Evolutionary conservation across 2,329 filamentous ascomycete genomes (phyloP).

Genomic region (Colletotrichum sp.): DNA sequence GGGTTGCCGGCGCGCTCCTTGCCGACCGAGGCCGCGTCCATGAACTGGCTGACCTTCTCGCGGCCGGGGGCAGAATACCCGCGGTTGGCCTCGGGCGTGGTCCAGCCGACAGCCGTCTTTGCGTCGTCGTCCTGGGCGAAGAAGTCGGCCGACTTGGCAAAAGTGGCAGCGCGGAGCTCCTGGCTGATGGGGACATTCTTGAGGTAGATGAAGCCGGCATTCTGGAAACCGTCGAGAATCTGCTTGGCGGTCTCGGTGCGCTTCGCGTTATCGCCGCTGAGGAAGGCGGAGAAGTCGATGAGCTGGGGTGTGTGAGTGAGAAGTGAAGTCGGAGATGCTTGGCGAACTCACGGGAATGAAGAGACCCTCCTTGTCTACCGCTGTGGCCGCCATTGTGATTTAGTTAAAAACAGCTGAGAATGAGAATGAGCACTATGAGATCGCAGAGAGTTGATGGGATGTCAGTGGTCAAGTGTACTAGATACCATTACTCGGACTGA

Average conservation of each 20-base stretch:
- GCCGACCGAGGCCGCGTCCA: slow-evolving; percentile 60
- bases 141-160: slow-evolving; percentile 72
- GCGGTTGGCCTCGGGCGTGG: slow-evolving; percentile 73
- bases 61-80: slow-evolving; percentile 74
- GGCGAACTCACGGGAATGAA: slow-evolving; percentile 56
- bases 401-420: background rate
- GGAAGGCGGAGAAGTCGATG: slow-evolving; percentile 79
- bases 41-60: slow-evolving; percentile 71
- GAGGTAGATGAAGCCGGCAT: slow-evolving; percentile 88
- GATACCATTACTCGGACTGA: background rate
- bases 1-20: slow-evolving; percentile 62
- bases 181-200: slow-evolving; percentile 76
- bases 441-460: background rate
- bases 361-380: slow-evolving; percentile 57
- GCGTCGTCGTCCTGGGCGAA: slow-evolving; percentile 66
- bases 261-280: slow-evolving; percentile 63
- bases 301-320: slow-evolving; percentile 52
- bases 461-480: background rate
- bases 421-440: background rate
- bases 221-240: slow-evolving; percentile 81
- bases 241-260: slow-evolving; percentile 71
- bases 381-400: slow-evolving; percentile 41
- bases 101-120: slow-evolving; percentile 75
- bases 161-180: slow-evolving; percentile 64
- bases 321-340: background rate